A percentile compares a stretch with the other conserved stretches of the same genome.
Evolutionary conservation across 306 rosid species (phyloP).

Genomic region (Cicer bijugum): DNA sequence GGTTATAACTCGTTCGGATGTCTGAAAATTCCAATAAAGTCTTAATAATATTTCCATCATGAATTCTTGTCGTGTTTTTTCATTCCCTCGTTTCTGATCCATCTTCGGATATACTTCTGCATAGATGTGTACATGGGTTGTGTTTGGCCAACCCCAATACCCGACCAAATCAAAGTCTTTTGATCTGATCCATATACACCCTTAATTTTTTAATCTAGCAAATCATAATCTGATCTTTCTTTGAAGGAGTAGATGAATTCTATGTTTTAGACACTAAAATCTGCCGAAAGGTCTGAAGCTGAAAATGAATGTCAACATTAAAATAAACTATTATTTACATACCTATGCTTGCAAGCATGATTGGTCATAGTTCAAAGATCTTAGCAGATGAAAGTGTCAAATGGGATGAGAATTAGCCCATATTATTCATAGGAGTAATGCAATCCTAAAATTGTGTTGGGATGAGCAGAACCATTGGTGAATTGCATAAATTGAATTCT

Average conservation of each 20-base stretch:
- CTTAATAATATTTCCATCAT: too few species aligned
- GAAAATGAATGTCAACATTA: neutral
- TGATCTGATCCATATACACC: too few species aligned
- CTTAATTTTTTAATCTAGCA: neutral
- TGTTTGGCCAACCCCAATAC: too few species aligned
- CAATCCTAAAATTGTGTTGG: neutral
- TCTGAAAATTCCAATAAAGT: too few species aligned
- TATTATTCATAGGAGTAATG: neutral
- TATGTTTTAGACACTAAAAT: neutral
- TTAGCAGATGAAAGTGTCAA: neutral
- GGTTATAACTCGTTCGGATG: too few species aligned
- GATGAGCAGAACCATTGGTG: neutral
- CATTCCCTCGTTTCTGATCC: neutral
- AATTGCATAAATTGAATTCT: neutral
- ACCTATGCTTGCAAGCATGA: neutral
- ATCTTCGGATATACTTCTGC: neutral
- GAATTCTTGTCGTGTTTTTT: neutral
- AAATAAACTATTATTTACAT: neutral
- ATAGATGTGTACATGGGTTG: too few species aligned
- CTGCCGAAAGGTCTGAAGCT: neutral
- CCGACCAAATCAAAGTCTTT: too few species aligned
- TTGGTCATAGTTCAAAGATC: neutral
- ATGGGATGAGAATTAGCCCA: neutral
- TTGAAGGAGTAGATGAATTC: constrained; percentile 7
- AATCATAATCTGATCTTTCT: constrained; percentile 5